Percentiles rank a stretch among this genome's conserved stretches.
Evolutionary conservation across 805 yeast genomes (phyloP).

Genomic region (Saturnispora mendoncae): DNA sequence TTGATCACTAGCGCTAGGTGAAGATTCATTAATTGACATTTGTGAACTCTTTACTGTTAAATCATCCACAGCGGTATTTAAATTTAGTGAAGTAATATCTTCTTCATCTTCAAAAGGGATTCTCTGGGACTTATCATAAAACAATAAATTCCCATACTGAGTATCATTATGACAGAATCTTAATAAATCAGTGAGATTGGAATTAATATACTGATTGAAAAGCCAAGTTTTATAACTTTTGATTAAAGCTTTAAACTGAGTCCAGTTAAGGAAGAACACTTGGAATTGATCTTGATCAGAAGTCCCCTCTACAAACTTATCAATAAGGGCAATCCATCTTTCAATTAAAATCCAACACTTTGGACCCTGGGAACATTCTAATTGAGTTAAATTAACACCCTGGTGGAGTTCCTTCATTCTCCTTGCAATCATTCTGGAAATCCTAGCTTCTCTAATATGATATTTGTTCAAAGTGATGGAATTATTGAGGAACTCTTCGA

Average conservation of each 20-base stretch:
- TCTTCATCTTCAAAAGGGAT: conserved; percentile 22
- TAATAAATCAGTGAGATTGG: conserved; percentile 37
- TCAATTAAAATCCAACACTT: conserved; percentile 57
- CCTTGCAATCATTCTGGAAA: conserved; percentile 79
- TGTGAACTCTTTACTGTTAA: conserved; percentile 16
- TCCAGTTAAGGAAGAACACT: conserved; percentile 40
- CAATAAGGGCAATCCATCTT: conserved; percentile 58
- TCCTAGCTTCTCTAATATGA: conserved; percentile 66
- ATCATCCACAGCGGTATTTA: conserved; percentile 7
- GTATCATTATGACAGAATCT: conserved; percentile 95
- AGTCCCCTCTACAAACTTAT: conserved; percentile 32
- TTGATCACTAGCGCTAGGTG: conserved; percentile 12
- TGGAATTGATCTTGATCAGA: conserved; percentile 28
- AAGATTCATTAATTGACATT: conserved; percentile 14
- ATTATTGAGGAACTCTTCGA: conserved; percentile 85
- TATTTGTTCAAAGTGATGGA: conserved; percentile 67
- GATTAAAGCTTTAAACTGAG: conserved; percentile 40
- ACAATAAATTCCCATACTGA: conserved; percentile 86
- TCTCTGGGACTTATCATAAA: conserved; percentile 31
- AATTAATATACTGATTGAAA: conserved; percentile 36
- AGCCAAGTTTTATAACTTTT: conserved; percentile 57
- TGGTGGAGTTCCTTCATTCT: conserved; percentile 92
- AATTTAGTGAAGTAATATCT: conserved; percentile 13
- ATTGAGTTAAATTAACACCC: conserved; percentile 55
- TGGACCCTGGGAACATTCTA: conserved; percentile 56